Evolutionary conservation across 306 rosid genomes (phyloP).

Genomic region (Fragaria iinumae): DNA sequence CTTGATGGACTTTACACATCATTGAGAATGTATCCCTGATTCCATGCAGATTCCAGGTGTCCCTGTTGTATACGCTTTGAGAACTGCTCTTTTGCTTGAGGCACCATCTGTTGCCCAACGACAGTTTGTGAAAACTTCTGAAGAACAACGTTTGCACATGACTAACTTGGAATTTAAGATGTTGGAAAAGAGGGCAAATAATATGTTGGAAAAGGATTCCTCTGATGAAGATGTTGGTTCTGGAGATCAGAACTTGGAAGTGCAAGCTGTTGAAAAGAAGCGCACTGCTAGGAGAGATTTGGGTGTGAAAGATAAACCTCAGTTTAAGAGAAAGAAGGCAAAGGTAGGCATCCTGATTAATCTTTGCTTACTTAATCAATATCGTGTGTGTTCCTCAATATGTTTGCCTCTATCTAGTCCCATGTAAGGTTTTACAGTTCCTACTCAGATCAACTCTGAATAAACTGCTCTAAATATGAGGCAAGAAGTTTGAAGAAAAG

Average conservation of each 20-base stretch:
- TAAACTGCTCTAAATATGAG: background rate
- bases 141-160: conserved; percentile 61
- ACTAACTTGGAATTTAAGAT: conserved; percentile 40
- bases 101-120: conserved; percentile 57
- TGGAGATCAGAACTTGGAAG: conserved; percentile 35
- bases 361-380: background rate
- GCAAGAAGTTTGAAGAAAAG: background rate
- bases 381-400: background rate
- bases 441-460: background rate
- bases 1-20: background rate
- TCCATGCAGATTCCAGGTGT: conserved; percentile 71
- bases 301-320: conserved; percentile 55
- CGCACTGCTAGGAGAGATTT: conserved; percentile 21
- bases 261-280: conserved; percentile 27
- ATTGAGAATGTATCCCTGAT: background rate
- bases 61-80: conserved; percentile 62
- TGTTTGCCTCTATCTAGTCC: background rate
- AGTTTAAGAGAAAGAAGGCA: conserved; percentile 75
- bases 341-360: conserved; percentile 61
- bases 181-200: conserved; percentile 32
- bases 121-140: conserved; percentile 55
- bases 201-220: conserved; percentile 21
- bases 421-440: background rate
- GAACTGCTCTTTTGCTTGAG: conserved; percentile 72
- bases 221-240: conserved; percentile 34